phyloP scores from a whole-genome alignment of 1,284 basidiomycete genomes.

The Vanrija sp. region DNA sequence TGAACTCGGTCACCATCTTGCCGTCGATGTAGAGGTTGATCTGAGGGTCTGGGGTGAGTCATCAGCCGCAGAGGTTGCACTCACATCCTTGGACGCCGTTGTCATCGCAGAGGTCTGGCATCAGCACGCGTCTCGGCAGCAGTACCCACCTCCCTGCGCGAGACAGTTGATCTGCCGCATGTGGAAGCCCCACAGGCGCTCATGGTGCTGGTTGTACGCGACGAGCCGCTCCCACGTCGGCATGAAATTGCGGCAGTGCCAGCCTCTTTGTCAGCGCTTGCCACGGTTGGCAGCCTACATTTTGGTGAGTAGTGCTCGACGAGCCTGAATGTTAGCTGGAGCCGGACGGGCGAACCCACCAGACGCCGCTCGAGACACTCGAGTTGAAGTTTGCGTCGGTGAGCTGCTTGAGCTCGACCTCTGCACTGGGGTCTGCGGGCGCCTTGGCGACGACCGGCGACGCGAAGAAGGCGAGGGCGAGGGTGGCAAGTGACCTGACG shows the following conservation, averaged over 20 bases:
- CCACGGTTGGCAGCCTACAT: conserved; percentile 32
- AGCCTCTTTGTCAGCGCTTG: conserved; percentile 25
- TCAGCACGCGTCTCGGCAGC: not conserved
- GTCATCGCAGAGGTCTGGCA: conserved; percentile 68
- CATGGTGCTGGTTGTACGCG: conserved; percentile 56
- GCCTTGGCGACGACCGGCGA: not conserved
- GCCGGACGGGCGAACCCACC: conserved; percentile 51
- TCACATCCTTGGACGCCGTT: conserved; percentile 64
- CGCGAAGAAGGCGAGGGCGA: not conserved
- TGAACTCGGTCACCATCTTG: conserved; percentile 59
- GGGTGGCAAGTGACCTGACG: not conserved
- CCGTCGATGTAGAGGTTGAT: conserved; percentile 67
- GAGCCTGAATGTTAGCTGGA: conserved; percentile 33
- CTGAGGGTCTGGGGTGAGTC: conserved; percentile 57
- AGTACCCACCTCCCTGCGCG: conserved; percentile 67
- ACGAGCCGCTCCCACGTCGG: conserved; percentile 77
- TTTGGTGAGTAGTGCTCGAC: conserved; percentile 49
- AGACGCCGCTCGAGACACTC: conserved; percentile 61
- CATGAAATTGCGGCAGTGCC: conserved; percentile 50
- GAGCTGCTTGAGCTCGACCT: conserved; percentile 49
- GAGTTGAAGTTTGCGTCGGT: conserved; percentile 64
- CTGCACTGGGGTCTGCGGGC: conserved; percentile 5
- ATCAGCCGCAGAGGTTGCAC: conserved; percentile 10
- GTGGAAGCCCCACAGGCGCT: conserved; percentile 58
- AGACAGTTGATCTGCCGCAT: conserved; percentile 84